phyloP scores from a whole-genome alignment of 2,329 filamentous ascomycete genomes.

The Penicillium janthinellum region DNA sequence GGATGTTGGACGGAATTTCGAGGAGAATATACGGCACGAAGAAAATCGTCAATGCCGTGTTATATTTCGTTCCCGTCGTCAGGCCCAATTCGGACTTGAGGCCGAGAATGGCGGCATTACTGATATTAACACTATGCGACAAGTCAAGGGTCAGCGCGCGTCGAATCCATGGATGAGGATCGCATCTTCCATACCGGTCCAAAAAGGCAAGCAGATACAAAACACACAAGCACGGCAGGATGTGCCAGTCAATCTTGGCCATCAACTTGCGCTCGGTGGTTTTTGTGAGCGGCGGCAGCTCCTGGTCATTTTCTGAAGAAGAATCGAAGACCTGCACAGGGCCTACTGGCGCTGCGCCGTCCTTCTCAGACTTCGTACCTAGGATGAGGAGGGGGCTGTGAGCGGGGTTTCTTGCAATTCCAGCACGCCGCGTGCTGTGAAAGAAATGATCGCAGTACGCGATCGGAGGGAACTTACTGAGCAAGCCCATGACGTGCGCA shows the following conservation, averaged over 20 bases:
- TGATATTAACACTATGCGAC: conserved; percentile 68
- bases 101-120: conserved; percentile 71
- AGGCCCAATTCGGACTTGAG: conserved; percentile 66
- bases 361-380: conserved; percentile 20
- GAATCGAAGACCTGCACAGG: conserved; percentile 10
- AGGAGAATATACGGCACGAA: conserved; percentile 74
- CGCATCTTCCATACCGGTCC: conserved; percentile 45
- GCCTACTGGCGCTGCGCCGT: conserved; percentile 24
- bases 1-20: conserved; percentile 69
- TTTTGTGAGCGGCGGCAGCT: conserved; percentile 35
- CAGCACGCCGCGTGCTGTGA: background rate
- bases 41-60: conserved; percentile 76
- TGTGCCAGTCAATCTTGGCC: conserved; percentile 68
- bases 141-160: conserved; percentile 10
- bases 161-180: background rate
- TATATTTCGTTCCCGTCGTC: conserved; percentile 60
- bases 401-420: conserved; percentile 8
- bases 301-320: conserved; percentile 11
- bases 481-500: conserved; percentile 14
- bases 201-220: conserved; percentile 72
- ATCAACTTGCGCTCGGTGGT: conserved; percentile 64
- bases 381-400: conserved; percentile 2
- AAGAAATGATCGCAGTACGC: background rate
- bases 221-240: conserved; percentile 72
- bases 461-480: conserved; percentile 14